phyloP scores from a whole-genome alignment of 2,329 filamentous ascomycete genomes.

The Pseudogymnoascus sp. region DNA sequence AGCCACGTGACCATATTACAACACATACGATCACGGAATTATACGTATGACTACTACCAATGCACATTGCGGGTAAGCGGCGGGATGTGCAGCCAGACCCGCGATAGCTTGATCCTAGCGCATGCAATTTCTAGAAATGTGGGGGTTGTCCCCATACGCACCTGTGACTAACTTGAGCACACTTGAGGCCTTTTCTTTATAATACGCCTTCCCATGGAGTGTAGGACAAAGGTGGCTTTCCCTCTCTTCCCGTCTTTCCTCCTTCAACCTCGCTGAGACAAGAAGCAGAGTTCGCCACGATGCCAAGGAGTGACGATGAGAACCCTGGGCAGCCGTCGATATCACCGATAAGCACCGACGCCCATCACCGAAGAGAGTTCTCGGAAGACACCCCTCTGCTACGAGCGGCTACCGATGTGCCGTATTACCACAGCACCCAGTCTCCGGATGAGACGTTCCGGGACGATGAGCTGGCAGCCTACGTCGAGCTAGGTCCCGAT shows the following conservation, averaged over 20 bases:
- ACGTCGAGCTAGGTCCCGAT: constrained; percentile 17
- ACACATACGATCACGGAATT: neutral
- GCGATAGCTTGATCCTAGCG: constrained; percentile 4
- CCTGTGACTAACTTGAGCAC: neutral
- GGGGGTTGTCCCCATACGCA: constrained; percentile 1
- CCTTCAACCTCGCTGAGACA: neutral
- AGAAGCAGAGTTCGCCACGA: neutral
- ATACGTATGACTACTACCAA: neutral
- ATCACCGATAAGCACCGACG: neutral
- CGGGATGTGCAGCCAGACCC: constrained; percentile 3
- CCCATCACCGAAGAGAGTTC: neutral
- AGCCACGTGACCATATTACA: too few relatives aligned
- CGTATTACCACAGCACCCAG: constrained; percentile 7
- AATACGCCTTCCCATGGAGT: neutral
- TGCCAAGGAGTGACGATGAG: neutral
- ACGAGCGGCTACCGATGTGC: constrained; percentile 8
- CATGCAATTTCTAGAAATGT: constrained; percentile 2
- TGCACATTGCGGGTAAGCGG: neutral
- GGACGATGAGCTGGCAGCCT: constrained; percentile 11
- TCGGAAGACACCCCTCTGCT: constrained; percentile 7
- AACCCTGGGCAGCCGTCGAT: neutral
- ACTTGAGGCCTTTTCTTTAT: neutral
- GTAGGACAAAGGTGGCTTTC: neutral
- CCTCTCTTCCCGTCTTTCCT: neutral
- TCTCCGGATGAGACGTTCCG: constrained; percentile 10